These are phyloP conservation scores for Barnettozyma wickerhamii DNA, from an alignment of 805 yeast species.

Conservation along the genomic window DNA sequence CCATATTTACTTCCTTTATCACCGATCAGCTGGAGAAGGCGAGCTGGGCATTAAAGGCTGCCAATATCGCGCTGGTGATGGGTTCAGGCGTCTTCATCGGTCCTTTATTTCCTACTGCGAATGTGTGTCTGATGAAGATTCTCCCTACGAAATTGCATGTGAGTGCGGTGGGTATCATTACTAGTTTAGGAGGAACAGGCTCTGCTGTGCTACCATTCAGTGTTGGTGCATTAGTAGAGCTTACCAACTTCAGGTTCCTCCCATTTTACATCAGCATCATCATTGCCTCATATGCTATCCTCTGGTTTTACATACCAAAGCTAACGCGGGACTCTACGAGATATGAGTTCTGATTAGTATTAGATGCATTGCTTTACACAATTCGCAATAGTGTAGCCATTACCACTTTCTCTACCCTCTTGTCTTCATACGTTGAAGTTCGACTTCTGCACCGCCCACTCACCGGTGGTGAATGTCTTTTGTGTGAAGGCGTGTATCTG, in stretches of 20 bases:
- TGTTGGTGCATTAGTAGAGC: slow-evolving; percentile 42
- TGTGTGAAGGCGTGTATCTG: slow-evolving; percentile 94
- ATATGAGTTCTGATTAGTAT: slow-evolving; percentile 4
- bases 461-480: slow-evolving; percentile 82
- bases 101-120: slow-evolving; percentile 70
- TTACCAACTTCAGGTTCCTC: slow-evolving; percentile 23
- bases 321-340: background rate
- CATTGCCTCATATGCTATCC: slow-evolving; percentile 9
- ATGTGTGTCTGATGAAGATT: slow-evolving; percentile 56
- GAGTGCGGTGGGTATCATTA: slow-evolving; percentile 66
- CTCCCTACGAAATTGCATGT: slow-evolving; percentile 59
- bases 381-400: background rate
- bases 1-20: slow-evolving; percentile 10
- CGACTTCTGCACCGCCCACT: slow-evolving; percentile 50
- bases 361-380: background rate
- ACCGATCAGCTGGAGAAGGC: slow-evolving; percentile 35
- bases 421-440: slow-evolving; percentile 19
- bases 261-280: slow-evolving; percentile 19
- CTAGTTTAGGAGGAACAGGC: slow-evolving; percentile 81
- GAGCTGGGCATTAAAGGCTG: background rate
- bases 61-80: slow-evolving; percentile 23
- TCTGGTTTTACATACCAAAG: slow-evolving; percentile 12
- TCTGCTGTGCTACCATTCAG: slow-evolving; percentile 71
- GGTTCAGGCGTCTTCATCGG: slow-evolving; percentile 59
- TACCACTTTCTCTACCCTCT: background rate